Base-by-base conservation (phyloP, 495 filamentous ascomycete species). In the Tuber magnatum region DNA sequence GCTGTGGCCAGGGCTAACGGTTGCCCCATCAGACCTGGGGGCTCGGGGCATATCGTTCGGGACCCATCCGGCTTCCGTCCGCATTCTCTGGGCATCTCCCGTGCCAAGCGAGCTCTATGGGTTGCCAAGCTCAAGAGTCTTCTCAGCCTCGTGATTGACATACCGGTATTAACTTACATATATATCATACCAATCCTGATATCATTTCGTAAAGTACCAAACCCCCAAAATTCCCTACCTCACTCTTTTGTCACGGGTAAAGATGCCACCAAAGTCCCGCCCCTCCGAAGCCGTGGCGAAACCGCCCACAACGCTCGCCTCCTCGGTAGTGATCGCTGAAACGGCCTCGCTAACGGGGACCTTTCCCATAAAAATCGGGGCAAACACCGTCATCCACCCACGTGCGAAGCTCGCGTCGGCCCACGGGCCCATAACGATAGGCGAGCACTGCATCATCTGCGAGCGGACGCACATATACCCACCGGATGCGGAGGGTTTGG, bases 371-470 rank as follows among this genome's bases (percentile, higher is more conserved):
- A 88, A 86, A 65, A 88, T 97, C 78, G 89, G 88, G 75, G 84
- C 88, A 46, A 88, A 92, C 81, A 90, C 88, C 24, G 88, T 97
- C n/a, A 85, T 97, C 74, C 94, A 97, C 84, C 94, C 94, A 2
- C 91, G 93, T 74, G 87, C 89, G 0, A 87, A 88, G 71, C 85
- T 97, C 79, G 89, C 91, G 79, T 89, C 91, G 1, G 85, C 87
- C 56, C 85, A 88, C 69, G 94, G 92, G 0, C 88, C 91, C 35
- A 88, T 97, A 44, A 88, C 86, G 14, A 88, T 97, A 69, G 92
- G 92, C 0, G 88, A 90, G 18, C 86, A 88, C 51, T 92, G 91
- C 83, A 90, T 95, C 46, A 87, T 97, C 69, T 88, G 89, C 76
- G 94, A 97, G 84, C 90, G 91, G 70, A 85, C 86, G 40, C 84